Conservation (phyloP, 208 protist species). For the Leishmania guyanensis region DNA sequence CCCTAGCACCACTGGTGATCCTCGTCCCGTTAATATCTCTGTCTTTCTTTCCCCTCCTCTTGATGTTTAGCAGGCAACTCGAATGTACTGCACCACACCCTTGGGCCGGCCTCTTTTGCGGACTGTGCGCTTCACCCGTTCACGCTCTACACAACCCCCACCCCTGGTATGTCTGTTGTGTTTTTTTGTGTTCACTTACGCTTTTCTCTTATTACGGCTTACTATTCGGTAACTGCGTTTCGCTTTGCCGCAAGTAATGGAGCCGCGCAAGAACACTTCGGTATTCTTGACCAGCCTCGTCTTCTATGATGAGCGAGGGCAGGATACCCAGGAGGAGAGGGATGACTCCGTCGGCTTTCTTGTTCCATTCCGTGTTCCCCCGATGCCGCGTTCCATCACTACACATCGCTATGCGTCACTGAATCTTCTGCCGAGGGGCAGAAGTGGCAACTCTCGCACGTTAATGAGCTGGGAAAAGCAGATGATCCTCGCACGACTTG, state of each 20-base stretch:
- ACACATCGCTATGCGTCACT: slow-evolving; percentile 42
- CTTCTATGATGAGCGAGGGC: not conserved
- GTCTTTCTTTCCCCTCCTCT: not conserved
- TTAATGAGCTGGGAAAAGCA: slow-evolving; percentile 72
- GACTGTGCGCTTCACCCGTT: not conserved
- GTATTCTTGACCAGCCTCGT: slow-evolving; percentile 37
- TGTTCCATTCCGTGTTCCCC: slow-evolving; percentile 49
- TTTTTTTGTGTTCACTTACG: not conserved
- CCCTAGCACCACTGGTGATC: not conserved
- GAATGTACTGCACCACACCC: not conserved
- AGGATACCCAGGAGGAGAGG: not conserved
- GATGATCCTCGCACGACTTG: slow-evolving; percentile 53
- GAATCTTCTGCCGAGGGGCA: slow-evolving; percentile 10
- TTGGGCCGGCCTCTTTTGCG: not conserved
- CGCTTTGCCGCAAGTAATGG: not conserved
- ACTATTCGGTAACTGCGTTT: not conserved
- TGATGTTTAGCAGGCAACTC: not conserved
- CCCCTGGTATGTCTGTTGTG: not conserved
- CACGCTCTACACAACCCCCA: not conserved
- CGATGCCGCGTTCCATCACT: slow-evolving; percentile 26
- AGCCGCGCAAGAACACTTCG: not conserved
- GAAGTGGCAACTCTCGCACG: slow-evolving; percentile 17
- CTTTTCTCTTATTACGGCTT: not conserved
- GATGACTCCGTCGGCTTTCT: slow-evolving; percentile 27
- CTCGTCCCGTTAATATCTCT: not conserved